Conservation (phyloP, 345 rosid genomes). For the Hibiscus trionum region DNA sequence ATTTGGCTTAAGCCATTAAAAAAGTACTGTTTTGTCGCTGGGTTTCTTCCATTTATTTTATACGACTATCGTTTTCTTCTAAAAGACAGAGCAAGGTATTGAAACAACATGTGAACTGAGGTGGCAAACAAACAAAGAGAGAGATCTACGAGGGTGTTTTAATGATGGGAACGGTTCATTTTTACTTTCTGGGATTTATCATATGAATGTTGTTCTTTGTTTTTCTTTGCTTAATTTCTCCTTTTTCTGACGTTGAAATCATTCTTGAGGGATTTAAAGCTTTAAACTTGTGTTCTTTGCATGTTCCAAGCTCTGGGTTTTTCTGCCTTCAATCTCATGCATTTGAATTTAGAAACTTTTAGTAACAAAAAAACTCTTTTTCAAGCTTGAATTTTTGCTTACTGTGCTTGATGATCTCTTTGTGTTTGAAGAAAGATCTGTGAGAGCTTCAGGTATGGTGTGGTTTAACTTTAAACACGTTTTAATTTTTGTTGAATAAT, state of each 20-base stretch:
- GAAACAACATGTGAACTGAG: background rate
- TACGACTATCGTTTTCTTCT: background rate
- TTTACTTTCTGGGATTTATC: background rate
- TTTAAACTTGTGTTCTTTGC: background rate
- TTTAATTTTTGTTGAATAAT: background rate
- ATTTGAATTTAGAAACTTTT: background rate
- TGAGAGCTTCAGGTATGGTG: background rate
- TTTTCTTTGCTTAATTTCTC: background rate
- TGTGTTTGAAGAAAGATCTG: background rate
- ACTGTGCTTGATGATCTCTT: background rate
- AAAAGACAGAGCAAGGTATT: background rate
- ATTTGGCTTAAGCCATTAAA: no score
- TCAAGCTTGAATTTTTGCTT: no score
- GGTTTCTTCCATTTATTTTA: background rate
- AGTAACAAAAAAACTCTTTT: no score
- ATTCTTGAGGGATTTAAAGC: background rate
- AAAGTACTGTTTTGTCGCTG: background rate
- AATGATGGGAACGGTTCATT: background rate
- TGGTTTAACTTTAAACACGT: background rate
- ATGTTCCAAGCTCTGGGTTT: background rate
- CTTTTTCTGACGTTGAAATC: background rate
- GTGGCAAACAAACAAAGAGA: background rate
- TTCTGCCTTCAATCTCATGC: background rate
- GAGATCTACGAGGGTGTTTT: background rate
- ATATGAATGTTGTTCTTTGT: background rate